Evolutionary conservation across 2,329 filamentous ascomycete species (phyloP), one percentile per base, ranked within the genome.

Genomic region (Colletotrichum orchidophilum): DNA sequence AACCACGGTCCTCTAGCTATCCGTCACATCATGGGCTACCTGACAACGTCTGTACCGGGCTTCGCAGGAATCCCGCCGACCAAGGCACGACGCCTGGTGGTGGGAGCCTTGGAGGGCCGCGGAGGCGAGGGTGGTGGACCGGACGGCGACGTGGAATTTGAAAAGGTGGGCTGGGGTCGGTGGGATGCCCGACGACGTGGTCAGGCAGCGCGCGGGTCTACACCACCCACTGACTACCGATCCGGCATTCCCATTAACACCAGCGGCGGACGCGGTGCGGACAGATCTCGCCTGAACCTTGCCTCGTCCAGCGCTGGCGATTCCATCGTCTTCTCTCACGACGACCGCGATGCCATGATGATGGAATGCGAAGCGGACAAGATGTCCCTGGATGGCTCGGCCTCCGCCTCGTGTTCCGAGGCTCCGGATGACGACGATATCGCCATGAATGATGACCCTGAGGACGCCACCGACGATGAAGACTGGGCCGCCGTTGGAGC

Each of bases 141-240:
- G 72, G 86, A 91, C 73, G 91, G 92, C 75, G 91, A 94, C 75
- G 92, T 96, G 77, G 88, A 92, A 78, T 98, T 97, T 79, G 93
- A 97, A 81, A 98, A 98, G 86, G 94, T 98, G 70, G 96, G 96
- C 78, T 98, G 96, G 96, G 96, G 96, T 71, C 91, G 95, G 75
- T 99, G 96, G 96, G 93, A 97, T 81, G 96, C 95, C 73, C 91
- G 91, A 79, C 87, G 90, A 79, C 90, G 90, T 76, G 93, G 92
- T 65, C 89, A 93, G 73, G 84, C 87, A 53, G 76, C 84, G 73
- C 84, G 86, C 74, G 78, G 67, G 63, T 84, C 80, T 78, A 81
- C 75, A 77, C 79, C 75, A 79, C 85, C 80, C 79, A 84, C 76
- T 75, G 78, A 80, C 78, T 85, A 85, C 75, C 81, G 83, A 57